Percentiles rank a stretch among this genome's conserved stretches.
These are phyloP conservation scores for Heliocybe sulcata DNA, from an alignment of 1,284 basidiomycete species.

Conservation along the genomic window DNA sequence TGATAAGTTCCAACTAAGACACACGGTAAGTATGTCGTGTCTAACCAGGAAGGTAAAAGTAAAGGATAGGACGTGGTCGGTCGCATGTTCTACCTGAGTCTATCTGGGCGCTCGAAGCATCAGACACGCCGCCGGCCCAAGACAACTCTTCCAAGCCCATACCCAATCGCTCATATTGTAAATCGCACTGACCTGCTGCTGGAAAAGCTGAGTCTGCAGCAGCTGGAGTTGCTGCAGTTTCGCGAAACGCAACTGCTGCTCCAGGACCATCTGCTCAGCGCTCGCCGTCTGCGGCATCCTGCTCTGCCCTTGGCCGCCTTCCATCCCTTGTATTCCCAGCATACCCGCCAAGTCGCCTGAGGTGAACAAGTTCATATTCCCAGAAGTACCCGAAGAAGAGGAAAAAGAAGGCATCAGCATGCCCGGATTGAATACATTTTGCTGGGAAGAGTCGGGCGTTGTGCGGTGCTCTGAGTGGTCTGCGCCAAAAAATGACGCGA, in stretches of 20 bases:
- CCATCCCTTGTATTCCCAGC: slow-evolving; percentile 14
- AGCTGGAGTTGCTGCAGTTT: slow-evolving; percentile 74
- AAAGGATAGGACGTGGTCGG: neutral
- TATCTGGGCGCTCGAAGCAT: neutral
- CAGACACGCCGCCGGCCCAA: neutral
- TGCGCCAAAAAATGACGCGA: slow-evolving; percentile 2
- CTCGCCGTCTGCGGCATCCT: slow-evolving; percentile 8
- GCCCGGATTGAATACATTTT: neutral
- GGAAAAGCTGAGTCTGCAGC: slow-evolving; percentile 75
- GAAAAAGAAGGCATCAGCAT: neutral
- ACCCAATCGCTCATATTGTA: neutral
- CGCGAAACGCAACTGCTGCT: slow-evolving; percentile 64
- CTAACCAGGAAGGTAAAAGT: neutral
- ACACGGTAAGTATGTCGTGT: neutral
- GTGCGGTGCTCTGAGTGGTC: neutral
- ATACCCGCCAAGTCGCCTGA: neutral
- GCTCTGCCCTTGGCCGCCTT: slow-evolving; percentile 11
- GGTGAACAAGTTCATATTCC: neutral
- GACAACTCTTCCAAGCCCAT: neutral
- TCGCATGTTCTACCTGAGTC: neutral
- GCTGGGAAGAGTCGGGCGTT: neutral
- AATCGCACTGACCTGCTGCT: slow-evolving; percentile 59
- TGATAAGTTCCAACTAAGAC: slow-evolving; percentile 67
- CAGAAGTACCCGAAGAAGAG: neutral
- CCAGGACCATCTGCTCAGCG: slow-evolving; percentile 35